These are phyloP conservation scores for Waitea zeae DNA, from an alignment of 1,284 basidiomycete species.

Conservation along the genomic window DNA sequence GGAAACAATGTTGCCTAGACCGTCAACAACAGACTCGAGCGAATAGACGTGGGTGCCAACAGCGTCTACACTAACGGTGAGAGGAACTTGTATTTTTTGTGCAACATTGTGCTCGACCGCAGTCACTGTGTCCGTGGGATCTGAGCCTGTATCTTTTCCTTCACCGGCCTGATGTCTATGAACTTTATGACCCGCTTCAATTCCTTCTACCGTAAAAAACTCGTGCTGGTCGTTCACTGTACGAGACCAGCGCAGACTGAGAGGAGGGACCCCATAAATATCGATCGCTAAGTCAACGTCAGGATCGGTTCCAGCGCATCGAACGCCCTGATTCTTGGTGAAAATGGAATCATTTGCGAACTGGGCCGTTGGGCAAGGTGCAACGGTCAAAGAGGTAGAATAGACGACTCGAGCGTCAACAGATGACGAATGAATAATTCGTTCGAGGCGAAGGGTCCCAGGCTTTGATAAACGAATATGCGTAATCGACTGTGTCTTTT, in stretches of 20 bases:
- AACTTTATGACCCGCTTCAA: conserved; percentile 39
- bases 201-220: conserved; percentile 67
- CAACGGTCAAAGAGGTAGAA: conserved; percentile 54
- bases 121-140: background rate
- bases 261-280: conserved; percentile 62
- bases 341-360: conserved; percentile 32
- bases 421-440: conserved; percentile 52
- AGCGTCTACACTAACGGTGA: conserved; percentile 41
- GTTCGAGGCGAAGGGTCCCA: conserved; percentile 56
- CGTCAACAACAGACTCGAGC: conserved; percentile 59
- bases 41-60: conserved; percentile 52
- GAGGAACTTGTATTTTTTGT: conserved; percentile 47
- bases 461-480: conserved; percentile 59
- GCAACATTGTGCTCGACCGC: conserved; percentile 14
- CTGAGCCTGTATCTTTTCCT: too few relatives aligned
- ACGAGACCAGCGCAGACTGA: conserved; percentile 64
- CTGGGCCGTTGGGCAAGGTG: conserved; percentile 65
- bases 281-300: conserved; percentile 47
- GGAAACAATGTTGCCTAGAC: conserved; percentile 50
- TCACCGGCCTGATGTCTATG: too few relatives aligned
- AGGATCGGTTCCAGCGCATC: conserved; percentile 58
- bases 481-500: conserved; percentile 54
- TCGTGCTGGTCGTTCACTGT: conserved; percentile 44
- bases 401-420: conserved; percentile 48
- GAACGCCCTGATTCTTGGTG: conserved; percentile 26